Percentiles rank a stretch among this genome's conserved stretches.
Evolutionary conservation across 2,329 filamentous ascomycete species (phyloP).

Genomic region (Talaromyces sp.): DNA sequence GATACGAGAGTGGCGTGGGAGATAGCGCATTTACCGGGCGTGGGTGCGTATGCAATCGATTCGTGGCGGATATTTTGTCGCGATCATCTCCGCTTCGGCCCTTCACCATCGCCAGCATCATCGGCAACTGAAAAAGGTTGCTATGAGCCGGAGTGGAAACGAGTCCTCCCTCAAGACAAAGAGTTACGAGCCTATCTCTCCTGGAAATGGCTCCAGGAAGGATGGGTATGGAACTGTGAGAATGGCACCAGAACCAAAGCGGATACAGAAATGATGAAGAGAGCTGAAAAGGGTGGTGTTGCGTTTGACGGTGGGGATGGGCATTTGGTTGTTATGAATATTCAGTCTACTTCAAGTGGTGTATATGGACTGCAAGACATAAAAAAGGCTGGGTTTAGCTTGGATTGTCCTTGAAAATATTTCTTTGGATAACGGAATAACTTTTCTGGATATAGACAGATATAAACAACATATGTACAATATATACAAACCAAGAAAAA

Average conservation of each 20-base stretch:
- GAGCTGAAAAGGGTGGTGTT: conserved; percentile 42
- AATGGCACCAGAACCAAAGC: conserved; percentile 57
- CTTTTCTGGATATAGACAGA: background rate
- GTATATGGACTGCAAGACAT: background rate
- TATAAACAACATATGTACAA: conserved; percentile 3
- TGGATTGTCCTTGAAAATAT: conserved; percentile 8
- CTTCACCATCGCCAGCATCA: conserved; percentile 54
- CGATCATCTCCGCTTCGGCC: conserved; percentile 61
- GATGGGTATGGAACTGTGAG: conserved; percentile 73
- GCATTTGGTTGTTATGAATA: conserved; percentile 38
- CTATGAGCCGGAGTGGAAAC: conserved; percentile 88
- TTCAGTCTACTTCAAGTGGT: background rate
- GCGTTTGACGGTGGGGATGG: conserved; percentile 42
- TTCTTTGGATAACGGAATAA: background rate
- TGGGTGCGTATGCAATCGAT: conserved; percentile 78
- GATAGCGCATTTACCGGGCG: conserved; percentile 76
- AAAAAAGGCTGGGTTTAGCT: conserved; percentile 16
- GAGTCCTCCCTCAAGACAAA: conserved; percentile 78
- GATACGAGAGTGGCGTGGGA: conserved; percentile 67
- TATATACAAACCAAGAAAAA: background rate
- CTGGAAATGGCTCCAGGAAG: conserved; percentile 91
- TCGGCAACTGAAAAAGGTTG: too few relatives aligned
- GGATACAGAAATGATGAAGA: conserved; percentile 39
- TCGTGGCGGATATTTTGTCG: conserved; percentile 94
- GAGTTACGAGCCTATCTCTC: conserved; percentile 81